Conservation (phyloP, 2,329 filamentous ascomycete genomes). For the Trichophyton verrucosum region DNA sequence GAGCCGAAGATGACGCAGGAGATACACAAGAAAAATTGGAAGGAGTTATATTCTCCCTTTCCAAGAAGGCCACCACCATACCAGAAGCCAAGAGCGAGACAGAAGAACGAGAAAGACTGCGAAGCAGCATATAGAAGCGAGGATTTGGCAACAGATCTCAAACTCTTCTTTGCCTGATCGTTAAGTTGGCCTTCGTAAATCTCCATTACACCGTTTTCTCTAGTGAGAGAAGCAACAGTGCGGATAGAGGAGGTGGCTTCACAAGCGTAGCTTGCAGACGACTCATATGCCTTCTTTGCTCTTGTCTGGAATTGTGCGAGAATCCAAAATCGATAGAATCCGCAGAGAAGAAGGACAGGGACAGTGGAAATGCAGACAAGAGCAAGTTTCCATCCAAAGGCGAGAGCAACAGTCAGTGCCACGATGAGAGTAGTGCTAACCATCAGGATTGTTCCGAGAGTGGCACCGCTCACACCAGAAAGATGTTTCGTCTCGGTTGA, state of each 20-base stretch:
- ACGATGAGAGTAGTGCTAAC: constrained; percentile 67
- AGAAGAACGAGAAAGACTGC: constrained; percentile 72
- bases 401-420: constrained; percentile 56
- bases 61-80: constrained; percentile 71
- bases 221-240: constrained; percentile 80
- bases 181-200: constrained; percentile 59
- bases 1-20: constrained; percentile 78
- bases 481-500: constrained; percentile 83
- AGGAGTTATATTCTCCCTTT: constrained; percentile 57
- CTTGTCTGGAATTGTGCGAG: constrained; percentile 66
- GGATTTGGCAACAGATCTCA: constrained; percentile 63
- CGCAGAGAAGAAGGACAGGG: constrained; percentile 63
- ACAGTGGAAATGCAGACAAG: constrained; percentile 70
- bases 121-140: constrained; percentile 70
- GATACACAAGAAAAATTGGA: constrained; percentile 90
- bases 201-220: constrained; percentile 66
- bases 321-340: constrained; percentile 81
- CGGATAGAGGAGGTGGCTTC: constrained; percentile 90
- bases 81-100: constrained; percentile 83
- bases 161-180: constrained; percentile 52
- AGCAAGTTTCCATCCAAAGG: constrained; percentile 76
- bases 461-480: constrained; percentile 74
- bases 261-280: constrained; percentile 75
- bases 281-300: constrained; percentile 66
- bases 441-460: constrained; percentile 73